Evolutionary conservation across 2,329 filamentous ascomycete species (phyloP), one percentile per base, ranked within the genome.

Genomic region (Talaromyces albobiverticillius): DNA sequence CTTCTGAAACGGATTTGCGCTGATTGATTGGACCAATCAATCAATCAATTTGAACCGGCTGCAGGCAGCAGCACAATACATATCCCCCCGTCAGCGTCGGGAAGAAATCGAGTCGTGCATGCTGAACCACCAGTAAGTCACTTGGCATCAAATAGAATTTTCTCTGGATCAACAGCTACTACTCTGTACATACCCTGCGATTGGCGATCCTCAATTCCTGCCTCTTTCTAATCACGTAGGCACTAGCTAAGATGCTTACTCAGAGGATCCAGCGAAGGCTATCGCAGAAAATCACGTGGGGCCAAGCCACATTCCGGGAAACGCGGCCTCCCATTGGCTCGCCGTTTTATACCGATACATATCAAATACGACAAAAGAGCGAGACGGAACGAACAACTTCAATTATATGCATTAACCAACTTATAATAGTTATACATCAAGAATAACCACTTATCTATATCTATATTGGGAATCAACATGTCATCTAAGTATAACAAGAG

Each of bases 391-490:
- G 25, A 29, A 29, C n/a, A 29, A 29, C 25, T 5, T 29, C 25
- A 29, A 29, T 29, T 29, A 9, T 9, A 34, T 34, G 31, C 8
- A 34, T 29, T 29, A 29, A 29, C 31, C 13, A 13, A 14, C 9
- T 34, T 34, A 10, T 34, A n/a, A 6, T 29, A 29, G 5, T 29
- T 29, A 29, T 29, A 29, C 10, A 34, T 38, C 9, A 38, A 11
- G 9, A 22, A 22, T 13, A 16, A 2, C 9, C 36, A 22, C 36
- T 40, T 40, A 20, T 38, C 36, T 40, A 40, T 50, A 41, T 50
- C 47, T 50, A 50, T 50, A 36, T 20, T 40, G 36, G 36, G 36
- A 40, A 40, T 40, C 36, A 40, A 40, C 36, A 40, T 40, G 36
- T 20, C 16, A 8, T 22, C 36, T 20, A 40, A 22, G 8, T 20